These are phyloP conservation scores for Coemansia sp. DNA, from an alignment of 192 early-diverging fungal species.

Conservation along the genomic window DNA sequence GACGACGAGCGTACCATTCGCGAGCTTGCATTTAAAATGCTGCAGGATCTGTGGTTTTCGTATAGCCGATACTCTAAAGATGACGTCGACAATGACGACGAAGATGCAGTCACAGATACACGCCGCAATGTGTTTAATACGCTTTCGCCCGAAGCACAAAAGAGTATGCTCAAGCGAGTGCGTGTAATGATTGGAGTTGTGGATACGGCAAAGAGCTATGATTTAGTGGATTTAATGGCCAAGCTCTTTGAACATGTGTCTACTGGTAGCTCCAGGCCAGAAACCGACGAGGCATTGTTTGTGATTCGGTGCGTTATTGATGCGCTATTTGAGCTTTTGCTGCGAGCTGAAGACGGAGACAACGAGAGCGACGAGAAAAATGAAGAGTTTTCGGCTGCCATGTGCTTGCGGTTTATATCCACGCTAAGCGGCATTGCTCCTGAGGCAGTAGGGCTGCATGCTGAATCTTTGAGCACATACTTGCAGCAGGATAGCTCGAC, in stretches of 20 bases:
- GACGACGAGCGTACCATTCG: conserved; percentile 65
- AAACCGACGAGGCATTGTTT: conserved; percentile 53
- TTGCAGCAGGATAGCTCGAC: conserved; percentile 50
- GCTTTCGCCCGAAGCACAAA: conserved; percentile 45
- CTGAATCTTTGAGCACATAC: conserved; percentile 53
- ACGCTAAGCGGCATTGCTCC: conserved; percentile 59
- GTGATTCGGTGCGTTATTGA: conserved; percentile 70
- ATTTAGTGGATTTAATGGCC: conserved; percentile 36
- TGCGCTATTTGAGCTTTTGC: conserved; percentile 68
- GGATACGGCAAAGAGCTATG: conserved; percentile 19
- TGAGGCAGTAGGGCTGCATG: conserved; percentile 54
- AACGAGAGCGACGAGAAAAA: not conserved
- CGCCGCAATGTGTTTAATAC: conserved; percentile 34
- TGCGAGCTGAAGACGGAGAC: conserved; percentile 62
- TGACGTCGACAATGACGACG: conserved; percentile 28
- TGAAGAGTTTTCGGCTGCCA: conserved; percentile 14
- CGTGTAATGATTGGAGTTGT: conserved; percentile 51
- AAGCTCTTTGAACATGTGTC: conserved; percentile 36
- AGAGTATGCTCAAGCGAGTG: conserved; percentile 40
- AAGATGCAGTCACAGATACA: conserved; percentile 17
- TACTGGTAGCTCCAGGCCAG: conserved; percentile 37
- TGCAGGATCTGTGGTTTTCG: conserved; percentile 74
- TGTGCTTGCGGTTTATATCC: conserved; percentile 54
- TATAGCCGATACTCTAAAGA: conserved; percentile 30
- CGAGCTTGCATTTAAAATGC: conserved; percentile 67